Evolutionary conservation across 768 basidiomycete species (phyloP).

Genomic region (Leucogyrophana mollusca): DNA sequence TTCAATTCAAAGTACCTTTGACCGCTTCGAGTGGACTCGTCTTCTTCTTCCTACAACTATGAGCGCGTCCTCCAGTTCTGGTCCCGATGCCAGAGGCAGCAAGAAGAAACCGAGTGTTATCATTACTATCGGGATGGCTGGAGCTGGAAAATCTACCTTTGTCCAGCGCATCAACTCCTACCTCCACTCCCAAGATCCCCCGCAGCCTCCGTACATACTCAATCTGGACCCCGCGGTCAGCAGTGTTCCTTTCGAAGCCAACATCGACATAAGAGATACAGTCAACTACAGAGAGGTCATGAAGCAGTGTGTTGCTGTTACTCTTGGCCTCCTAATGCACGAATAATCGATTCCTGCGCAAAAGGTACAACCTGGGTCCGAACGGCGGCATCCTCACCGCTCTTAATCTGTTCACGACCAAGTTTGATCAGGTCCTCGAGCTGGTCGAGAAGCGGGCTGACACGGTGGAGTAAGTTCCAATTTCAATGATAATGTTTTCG

Average conservation of each 20-base stretch:
- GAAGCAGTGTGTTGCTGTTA: slow-evolving; percentile 84
- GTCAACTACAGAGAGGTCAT: slow-evolving; percentile 98
- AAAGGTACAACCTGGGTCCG: slow-evolving; percentile 95
- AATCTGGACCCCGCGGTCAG: slow-evolving; percentile 97
- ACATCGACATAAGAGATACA: slow-evolving; percentile 98
- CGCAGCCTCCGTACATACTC: slow-evolving; percentile 87
- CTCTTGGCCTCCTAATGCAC: slow-evolving; percentile 12
- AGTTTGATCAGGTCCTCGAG: slow-evolving; percentile 94
- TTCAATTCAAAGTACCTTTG: no score
- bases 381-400: slow-evolving; percentile 98
- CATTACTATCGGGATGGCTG: slow-evolving; percentile 94
- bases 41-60: slow-evolving; percentile 9
- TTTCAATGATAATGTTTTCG: background rate
- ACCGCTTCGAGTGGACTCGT: no score
- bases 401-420: slow-evolving; percentile 96
- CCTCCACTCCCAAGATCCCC: slow-evolving; percentile 65
- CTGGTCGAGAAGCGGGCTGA: slow-evolving; percentile 91
- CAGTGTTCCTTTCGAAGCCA: slow-evolving; percentile 88
- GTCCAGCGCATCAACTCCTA: slow-evolving; percentile 94
- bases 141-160: slow-evolving; percentile 96
- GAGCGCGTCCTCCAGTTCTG: slow-evolving; percentile 15
- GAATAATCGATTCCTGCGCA: slow-evolving; percentile 13
- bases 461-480: slow-evolving; percentile 71
- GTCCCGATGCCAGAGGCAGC: slow-evolving; percentile 2
- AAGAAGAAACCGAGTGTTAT: slow-evolving; percentile 74